These are phyloP conservation scores for Penicillium fimorum DNA, from an alignment of 495 filamentous ascomycete genomes.

Conservation along the genomic window DNA sequence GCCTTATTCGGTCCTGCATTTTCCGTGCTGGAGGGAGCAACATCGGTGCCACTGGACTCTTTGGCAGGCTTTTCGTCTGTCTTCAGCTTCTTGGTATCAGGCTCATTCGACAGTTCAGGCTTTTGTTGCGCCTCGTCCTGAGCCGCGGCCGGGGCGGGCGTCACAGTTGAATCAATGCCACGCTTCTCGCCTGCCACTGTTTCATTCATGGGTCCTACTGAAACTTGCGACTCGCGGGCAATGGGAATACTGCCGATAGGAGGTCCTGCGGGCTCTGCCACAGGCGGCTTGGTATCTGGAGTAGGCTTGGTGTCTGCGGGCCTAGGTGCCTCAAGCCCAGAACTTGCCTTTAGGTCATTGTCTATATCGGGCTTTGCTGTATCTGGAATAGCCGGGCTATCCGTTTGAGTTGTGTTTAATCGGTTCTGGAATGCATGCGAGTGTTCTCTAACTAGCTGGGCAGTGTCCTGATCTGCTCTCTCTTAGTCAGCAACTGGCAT, in stretches of 20 bases:
- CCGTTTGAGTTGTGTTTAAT: slow-evolving; percentile 20
- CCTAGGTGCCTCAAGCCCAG: neutral
- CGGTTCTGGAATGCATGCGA: slow-evolving; percentile 19
- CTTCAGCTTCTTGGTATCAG: slow-evolving; percentile 34
- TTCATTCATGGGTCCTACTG: slow-evolving; percentile 14
- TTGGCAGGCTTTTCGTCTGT: slow-evolving; percentile 17
- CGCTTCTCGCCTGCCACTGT: slow-evolving; percentile 34
- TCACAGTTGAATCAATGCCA: slow-evolving; percentile 24
- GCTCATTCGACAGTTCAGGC: slow-evolving; percentile 18
- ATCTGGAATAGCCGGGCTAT: slow-evolving; percentile 8
- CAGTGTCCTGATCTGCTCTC: neutral
- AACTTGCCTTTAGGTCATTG: neutral
- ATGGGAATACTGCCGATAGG: neutral
- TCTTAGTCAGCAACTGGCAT: slow-evolving; percentile 22
- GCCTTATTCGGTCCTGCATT: slow-evolving; percentile 32
- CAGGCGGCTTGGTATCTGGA: neutral
- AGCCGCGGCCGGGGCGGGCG: neutral
- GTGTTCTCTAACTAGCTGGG: slow-evolving; percentile 16
- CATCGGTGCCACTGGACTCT: slow-evolving; percentile 16
- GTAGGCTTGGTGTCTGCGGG: neutral
- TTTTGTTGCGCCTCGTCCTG: slow-evolving; percentile 15
- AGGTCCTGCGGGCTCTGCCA: slow-evolving; percentile 1
- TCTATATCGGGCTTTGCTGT: neutral
- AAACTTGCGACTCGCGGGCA: slow-evolving; percentile 1
- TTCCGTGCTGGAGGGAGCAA: slow-evolving; percentile 7